phyloP scores from a whole-genome alignment of 768 basidiomycete genomes.

The Boletellus emodensis region DNA sequence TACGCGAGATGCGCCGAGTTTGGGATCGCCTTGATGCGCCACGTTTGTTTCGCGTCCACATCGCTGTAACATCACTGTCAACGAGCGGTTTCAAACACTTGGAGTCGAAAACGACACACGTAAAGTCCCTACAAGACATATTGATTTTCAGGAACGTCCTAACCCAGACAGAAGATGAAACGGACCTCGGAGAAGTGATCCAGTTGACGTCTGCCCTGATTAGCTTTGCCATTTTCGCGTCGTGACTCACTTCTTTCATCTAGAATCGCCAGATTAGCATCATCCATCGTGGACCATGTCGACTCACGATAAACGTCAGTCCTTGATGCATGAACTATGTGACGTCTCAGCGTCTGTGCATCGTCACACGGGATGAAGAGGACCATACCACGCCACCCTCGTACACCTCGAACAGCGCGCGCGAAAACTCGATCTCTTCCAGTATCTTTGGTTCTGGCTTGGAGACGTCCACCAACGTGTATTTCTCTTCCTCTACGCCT shows the following conservation, averaged over 20 bases:
- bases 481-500: constrained; percentile 74
- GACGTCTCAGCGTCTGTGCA: constrained; percentile 1
- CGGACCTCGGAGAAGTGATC: constrained; percentile 68
- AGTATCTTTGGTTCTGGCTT: constrained; percentile 43
- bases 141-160: neutral
- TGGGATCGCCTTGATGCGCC: constrained; percentile 65
- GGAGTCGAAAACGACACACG: constrained; percentile 41
- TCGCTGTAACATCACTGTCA: constrained; percentile 42
- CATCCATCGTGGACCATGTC: neutral
- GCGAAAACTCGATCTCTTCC: constrained; percentile 80
- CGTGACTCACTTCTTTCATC: constrained; percentile 81
- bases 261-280: constrained; percentile 24
- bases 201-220: constrained; percentile 77
- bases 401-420: constrained; percentile 85
- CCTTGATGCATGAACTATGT: constrained; percentile 86
- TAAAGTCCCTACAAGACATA: constrained; percentile 55
- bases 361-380: neutral
- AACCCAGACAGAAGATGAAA: neutral
- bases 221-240: constrained; percentile 66
- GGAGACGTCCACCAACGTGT: constrained; percentile 65
- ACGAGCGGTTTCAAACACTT: neutral
- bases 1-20: constrained; percentile 52
- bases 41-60: constrained; percentile 72
- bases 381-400: constrained; percentile 76
- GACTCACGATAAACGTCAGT: constrained; percentile 65